Conservation (phyloP, 495 filamentous ascomycete species). For the Trichoderma orchidacearum region DNA sequence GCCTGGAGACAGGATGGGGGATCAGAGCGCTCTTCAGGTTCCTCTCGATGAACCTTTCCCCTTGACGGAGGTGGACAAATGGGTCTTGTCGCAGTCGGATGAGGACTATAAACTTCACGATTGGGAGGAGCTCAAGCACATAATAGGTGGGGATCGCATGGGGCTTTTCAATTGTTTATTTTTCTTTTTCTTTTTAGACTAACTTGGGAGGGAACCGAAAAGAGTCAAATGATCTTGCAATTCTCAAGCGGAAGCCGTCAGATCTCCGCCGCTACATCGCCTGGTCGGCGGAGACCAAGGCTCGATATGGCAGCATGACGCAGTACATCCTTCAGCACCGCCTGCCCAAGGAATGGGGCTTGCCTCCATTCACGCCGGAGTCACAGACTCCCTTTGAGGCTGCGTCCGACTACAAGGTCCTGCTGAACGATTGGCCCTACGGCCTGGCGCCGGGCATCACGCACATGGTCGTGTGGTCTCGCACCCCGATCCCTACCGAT, state of each 20-base stretch:
- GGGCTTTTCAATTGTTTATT: neutral
- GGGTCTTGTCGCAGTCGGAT: constrained; percentile 53
- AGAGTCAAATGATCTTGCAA: constrained; percentile 58
- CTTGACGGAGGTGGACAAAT: constrained; percentile 50
- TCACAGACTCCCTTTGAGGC: constrained; percentile 54
- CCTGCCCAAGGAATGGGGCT: constrained; percentile 50
- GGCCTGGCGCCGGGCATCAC: constrained; percentile 54
- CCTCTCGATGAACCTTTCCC: constrained; percentile 36
- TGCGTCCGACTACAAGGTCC: constrained; percentile 56
- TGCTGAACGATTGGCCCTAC: constrained; percentile 90
- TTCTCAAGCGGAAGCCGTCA: constrained; percentile 69
- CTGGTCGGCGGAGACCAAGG: constrained; percentile 59
- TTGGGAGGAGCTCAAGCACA: constrained; percentile 53
- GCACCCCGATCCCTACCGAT: constrained; percentile 41
- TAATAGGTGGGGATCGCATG: constrained; percentile 43
- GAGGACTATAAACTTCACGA: constrained; percentile 53
- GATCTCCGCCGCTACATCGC: constrained; percentile 71
- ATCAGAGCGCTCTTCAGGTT: constrained; percentile 4
- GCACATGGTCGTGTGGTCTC: constrained; percentile 59
- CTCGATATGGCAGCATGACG: constrained; percentile 61
- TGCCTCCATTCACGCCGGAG: constrained; percentile 33
- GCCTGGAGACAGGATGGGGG: neutral
- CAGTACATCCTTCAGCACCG: constrained; percentile 62
- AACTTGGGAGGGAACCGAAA: neutral
- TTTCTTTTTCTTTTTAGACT: constrained; percentile 1